Evolutionary conservation across 2,329 filamentous ascomycete genomes (phyloP), one percentile per base, ranked within the genome.

Genomic region (Aspergillus ochraceus): DNA sequence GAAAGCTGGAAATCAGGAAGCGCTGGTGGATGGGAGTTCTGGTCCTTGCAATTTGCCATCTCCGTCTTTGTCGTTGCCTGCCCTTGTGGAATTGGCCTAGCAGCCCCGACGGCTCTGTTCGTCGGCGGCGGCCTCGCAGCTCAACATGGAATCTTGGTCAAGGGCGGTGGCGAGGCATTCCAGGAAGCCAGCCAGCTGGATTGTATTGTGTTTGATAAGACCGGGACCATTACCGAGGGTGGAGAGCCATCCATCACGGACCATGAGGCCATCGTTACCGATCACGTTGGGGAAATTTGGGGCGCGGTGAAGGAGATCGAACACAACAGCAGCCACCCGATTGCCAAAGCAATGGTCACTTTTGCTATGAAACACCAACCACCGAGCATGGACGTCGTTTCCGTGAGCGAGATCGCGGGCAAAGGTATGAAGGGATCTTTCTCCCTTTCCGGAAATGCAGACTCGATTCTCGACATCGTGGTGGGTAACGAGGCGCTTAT

Each of bases 141-240:
- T 8, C 88, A 89, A 71, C 78, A 91, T 68, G 91, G 91, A 1
- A 92, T 96, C 57, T 81, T 96, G 1, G 91, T 90, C 66, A 92
- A 92, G 74, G 91, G 91, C 22, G 91, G 91, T 22, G 91, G 91
- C 39, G 90, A 93, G 71, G 91, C 91, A 0, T 94, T 95, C 71
- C 90, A 94, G 73, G 91, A 92, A 77, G 91, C 91, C 4, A 92
- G 90, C 71, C 85, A 84, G 11, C 82, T 93, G 49, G 87, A 92
- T 72, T 89, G 88, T 55, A 87, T 95, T 45, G 89, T 95, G 0
- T 95, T 96, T 71, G 91, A 96, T 81, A 95, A 96, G 81, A 96
- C 91, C 0, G 91, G 91, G 1, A 96, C 91, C 0, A 78, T 96
- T 59, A 95, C 91, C 0, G 80, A 89, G 67, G 84, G 84, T 17